These are phyloP conservation scores for Ophiostoma angusticollis DNA, from an alignment of 2,329 filamentous ascomycete genomes.

Conservation along the genomic window DNA sequence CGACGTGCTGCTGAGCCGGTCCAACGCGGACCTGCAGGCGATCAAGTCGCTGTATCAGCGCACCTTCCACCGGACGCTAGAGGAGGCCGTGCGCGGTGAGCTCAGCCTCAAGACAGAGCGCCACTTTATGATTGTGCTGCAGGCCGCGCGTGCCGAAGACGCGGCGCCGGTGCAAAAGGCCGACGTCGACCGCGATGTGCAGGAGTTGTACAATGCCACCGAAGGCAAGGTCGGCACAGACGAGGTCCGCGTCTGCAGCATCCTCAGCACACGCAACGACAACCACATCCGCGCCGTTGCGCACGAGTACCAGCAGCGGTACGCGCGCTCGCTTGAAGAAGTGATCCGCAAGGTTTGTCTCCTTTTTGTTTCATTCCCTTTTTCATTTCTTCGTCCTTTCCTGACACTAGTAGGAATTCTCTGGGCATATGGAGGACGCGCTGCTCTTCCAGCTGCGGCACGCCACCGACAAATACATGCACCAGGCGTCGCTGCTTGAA, in stretches of 20 bases:
- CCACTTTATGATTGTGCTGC: constrained; percentile 72
- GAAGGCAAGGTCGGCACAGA: constrained; percentile 63
- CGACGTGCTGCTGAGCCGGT: constrained; percentile 69
- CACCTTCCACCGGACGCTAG: constrained; percentile 52
- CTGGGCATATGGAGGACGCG: constrained; percentile 82
- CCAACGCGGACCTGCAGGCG: constrained; percentile 75
- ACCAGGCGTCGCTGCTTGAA: constrained; percentile 73
- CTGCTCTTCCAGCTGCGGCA: constrained; percentile 67
- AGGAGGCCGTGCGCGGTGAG: constrained; percentile 62
- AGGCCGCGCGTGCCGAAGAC: constrained; percentile 65
- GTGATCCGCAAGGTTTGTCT: constrained; percentile 55
- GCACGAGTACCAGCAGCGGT: constrained; percentile 58
- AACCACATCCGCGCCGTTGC: constrained; percentile 73
- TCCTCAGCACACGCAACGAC: constrained; percentile 64
- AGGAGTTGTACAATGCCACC: constrained; percentile 64
- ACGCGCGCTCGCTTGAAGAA: constrained; percentile 55
- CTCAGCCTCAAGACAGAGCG: constrained; percentile 75
- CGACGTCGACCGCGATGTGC: constrained; percentile 62
- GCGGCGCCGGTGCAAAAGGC: constrained; percentile 58
- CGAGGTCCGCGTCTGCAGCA: constrained; percentile 62
- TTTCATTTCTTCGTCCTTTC: constrained; percentile 4
- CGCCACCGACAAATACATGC: constrained; percentile 68
- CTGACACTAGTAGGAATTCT: constrained; percentile 49
- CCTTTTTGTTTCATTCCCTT: background rate
- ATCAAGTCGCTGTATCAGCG: constrained; percentile 71